A percentile compares a stretch with the other conserved stretches of the same genome.
Evolutionary conservation across 306 rosid genomes (phyloP).

Genomic region (Trifolium dubium): DNA sequence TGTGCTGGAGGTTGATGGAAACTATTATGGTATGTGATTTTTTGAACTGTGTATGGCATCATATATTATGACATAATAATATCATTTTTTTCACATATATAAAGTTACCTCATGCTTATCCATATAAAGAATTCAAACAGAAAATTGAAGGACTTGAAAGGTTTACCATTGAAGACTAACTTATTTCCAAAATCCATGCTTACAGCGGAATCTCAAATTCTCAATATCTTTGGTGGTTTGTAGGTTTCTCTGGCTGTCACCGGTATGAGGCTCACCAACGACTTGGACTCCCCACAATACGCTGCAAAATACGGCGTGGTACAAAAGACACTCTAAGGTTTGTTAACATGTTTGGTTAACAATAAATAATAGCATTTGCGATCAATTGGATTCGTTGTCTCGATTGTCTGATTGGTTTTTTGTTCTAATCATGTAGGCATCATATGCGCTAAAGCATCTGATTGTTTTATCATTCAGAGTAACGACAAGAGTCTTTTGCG

Average conservation of each 20-base stretch:
- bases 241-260: conserved; percentile 96
- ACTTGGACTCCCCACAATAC: conserved; percentile 87
- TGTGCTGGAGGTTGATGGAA: conserved; percentile 95
- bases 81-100: neutral
- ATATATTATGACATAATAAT: neutral
- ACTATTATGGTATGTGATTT: conserved; percentile 70
- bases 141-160: conserved; percentile 17
- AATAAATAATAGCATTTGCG: neutral
- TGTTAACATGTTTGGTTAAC: neutral
- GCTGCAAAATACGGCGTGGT: conserved; percentile 91
- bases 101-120: neutral
- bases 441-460: conserved; percentile 66
- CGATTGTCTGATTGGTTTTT: neutral
- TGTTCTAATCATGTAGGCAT: conserved; percentile 66
- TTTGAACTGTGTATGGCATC: conserved; percentile 3
- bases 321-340: conserved; percentile 93
- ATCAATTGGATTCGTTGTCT: neutral
- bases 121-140: neutral
- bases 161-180: neutral
- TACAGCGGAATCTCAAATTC: neutral
- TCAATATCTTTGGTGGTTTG: neutral
- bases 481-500: conserved; percentile 1
- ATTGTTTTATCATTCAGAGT: conserved; percentile 1
- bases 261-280: conserved; percentile 95
- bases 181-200: conserved; percentile 3